These are phyloP conservation scores for Globisporangium spiculum DNA, from an alignment of 352 stramenopile genomes.

Conservation along the genomic window DNA sequence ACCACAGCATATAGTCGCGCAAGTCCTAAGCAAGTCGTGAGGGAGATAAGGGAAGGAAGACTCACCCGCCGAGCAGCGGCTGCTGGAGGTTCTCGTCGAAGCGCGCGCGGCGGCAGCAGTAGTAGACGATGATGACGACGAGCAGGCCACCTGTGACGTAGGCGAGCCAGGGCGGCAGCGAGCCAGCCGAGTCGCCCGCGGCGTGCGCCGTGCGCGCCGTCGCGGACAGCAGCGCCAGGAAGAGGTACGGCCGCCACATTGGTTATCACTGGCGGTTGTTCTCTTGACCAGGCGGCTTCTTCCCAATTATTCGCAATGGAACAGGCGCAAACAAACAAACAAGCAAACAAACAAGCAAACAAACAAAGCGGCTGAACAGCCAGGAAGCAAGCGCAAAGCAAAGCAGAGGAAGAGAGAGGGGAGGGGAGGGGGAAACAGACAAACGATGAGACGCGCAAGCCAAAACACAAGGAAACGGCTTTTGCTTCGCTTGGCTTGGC, in stretches of 20 bases:
- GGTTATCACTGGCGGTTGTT: slow-evolving; percentile 4
- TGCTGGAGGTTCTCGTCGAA: slow-evolving; percentile 88
- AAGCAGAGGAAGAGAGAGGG: slow-evolving; percentile 8
- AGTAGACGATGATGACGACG: slow-evolving; percentile 88
- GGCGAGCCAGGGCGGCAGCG: slow-evolving; percentile 76
- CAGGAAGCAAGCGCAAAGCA: background rate
- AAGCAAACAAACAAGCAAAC: slow-evolving; percentile 8
- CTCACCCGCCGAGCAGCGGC: slow-evolving; percentile 64
- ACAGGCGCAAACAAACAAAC: slow-evolving; percentile 2
- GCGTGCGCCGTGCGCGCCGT: slow-evolving; percentile 24
- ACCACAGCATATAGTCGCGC: background rate
- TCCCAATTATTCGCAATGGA: slow-evolving; percentile 5
- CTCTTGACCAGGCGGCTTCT: background rate
- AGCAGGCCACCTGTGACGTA: slow-evolving; percentile 82
- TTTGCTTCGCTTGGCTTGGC: no score
- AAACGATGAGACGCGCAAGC: background rate
- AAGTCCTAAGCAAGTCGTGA: background rate
- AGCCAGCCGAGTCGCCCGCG: slow-evolving; percentile 27
- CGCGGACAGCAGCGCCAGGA: slow-evolving; percentile 38
- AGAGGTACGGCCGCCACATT: slow-evolving; percentile 23
- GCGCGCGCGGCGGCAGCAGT: slow-evolving; percentile 80
- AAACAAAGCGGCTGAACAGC: background rate
- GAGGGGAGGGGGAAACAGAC: background rate
- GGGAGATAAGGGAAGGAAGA: background rate
- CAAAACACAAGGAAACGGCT: background rate